phyloP scores from a whole-genome alignment of 1,139 yeast genomes.

The Kodamaea arcana region DNA sequence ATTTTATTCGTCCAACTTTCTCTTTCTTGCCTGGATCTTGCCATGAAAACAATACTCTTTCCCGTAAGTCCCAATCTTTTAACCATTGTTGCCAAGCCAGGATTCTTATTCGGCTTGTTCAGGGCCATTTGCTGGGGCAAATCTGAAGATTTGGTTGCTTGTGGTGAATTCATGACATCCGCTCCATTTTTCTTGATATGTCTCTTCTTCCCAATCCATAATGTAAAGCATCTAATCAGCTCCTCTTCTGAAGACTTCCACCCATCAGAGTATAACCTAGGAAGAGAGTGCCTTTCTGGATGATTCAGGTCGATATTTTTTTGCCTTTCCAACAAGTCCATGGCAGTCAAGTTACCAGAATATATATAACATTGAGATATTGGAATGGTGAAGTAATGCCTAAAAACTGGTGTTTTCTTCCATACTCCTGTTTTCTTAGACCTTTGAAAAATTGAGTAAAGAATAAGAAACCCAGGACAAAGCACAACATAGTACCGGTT shows the following conservation, averaged over 20 bases:
- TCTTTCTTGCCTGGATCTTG: slow-evolving; percentile 77
- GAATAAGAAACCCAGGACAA: slow-evolving; percentile 62
- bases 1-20: slow-evolving; percentile 77
- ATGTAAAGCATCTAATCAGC: slow-evolving; percentile 64
- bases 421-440: slow-evolving; percentile 45
- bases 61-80: slow-evolving; percentile 67
- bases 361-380: slow-evolving; percentile 68
- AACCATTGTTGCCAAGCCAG: slow-evolving; percentile 39
- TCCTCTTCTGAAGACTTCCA: slow-evolving; percentile 83
- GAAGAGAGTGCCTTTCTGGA: slow-evolving; percentile 58
- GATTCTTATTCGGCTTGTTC: slow-evolving; percentile 23
- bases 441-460: slow-evolving; percentile 47
- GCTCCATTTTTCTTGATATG: slow-evolving; percentile 25
- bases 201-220: slow-evolving; percentile 76
- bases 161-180: background rate
- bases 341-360: slow-evolving; percentile 60
- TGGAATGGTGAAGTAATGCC: slow-evolving; percentile 55
- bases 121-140: background rate
- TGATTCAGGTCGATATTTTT: slow-evolving; percentile 40
- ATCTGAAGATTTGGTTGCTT: background rate
- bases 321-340: slow-evolving; percentile 52
- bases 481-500: slow-evolving; percentile 57
- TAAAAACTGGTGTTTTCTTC: slow-evolving; percentile 40
- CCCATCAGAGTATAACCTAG: slow-evolving; percentile 76
- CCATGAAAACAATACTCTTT: slow-evolving; percentile 65